Conservation (phyloP, 345 rosid species). For the Murraya paniculata region DNA sequence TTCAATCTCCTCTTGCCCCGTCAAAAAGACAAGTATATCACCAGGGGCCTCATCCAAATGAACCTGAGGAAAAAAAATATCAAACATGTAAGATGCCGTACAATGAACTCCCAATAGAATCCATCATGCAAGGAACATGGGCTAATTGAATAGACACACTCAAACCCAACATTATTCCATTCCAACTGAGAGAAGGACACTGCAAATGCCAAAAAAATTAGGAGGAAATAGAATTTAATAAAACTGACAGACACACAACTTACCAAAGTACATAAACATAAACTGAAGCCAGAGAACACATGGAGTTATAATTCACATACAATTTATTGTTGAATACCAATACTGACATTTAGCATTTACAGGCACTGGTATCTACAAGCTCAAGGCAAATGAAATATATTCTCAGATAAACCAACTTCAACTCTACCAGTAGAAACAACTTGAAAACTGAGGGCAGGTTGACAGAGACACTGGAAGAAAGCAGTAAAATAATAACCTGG, state of each 20-base stretch:
- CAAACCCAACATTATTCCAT: background rate
- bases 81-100: conserved; percentile 7
- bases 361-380: background rate
- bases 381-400: background rate
- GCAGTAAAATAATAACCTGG: conserved; percentile 55
- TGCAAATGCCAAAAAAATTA: background rate
- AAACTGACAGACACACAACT: background rate
- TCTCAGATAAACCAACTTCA: background rate
- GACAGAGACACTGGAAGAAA: background rate
- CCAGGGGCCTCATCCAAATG: conserved; percentile 80
- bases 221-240: background rate
- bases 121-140: background rate
- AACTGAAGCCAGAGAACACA: background rate
- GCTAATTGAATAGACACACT: background rate
- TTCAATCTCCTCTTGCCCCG: conserved; percentile 98
- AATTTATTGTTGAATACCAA: background rate
- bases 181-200: background rate
- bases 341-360: background rate
- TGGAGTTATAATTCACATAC: background rate
- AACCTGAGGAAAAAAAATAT: conserved; percentile 39
- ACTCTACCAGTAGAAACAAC: background rate
- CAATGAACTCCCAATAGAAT: background rate
- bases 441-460: background rate
- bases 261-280: background rate
- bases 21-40: conserved; percentile 89